phyloP scores from a whole-genome alignment of 305 asterid species.

The Fraxinus greggii region DNA sequence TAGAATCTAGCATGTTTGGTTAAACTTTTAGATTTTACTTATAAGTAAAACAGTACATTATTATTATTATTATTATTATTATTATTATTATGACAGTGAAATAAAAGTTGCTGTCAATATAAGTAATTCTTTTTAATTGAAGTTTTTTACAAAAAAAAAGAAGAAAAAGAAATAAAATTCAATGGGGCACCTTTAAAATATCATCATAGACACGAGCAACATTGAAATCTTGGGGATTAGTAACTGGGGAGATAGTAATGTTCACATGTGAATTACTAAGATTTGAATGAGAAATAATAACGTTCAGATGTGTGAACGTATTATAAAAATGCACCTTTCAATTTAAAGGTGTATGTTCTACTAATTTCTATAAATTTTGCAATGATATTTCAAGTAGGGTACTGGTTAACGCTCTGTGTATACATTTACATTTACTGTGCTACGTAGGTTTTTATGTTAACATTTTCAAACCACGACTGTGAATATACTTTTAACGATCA shows the following conservation, averaged over 20 bases:
- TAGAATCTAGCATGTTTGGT: background rate
- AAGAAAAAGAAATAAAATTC: too few relatives aligned
- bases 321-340: background rate
- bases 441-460: too few relatives aligned
- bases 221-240: background rate
- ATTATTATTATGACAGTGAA: background rate
- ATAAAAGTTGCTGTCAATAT: too few relatives aligned
- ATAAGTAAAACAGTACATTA: background rate
- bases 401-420: background rate
- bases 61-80: too few relatives aligned
- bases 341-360: background rate
- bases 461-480: background rate
- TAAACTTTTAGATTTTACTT: background rate
- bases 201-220: background rate
- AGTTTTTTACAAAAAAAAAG: too few relatives aligned
- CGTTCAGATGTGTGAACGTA: background rate
- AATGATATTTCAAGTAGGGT: background rate
- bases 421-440: background rate
- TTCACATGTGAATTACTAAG: background rate
- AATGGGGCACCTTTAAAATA: too few relatives aligned
- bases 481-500: background rate
- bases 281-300: background rate
- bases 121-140: too few relatives aligned
- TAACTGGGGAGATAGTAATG: background rate
- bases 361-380: background rate